Percentiles rank a stretch among this genome's conserved stretches.
These are phyloP conservation scores for Thermomyces lanuginosus DNA, from an alignment of 2,329 filamentous ascomycete species.

Conservation along the genomic window DNA sequence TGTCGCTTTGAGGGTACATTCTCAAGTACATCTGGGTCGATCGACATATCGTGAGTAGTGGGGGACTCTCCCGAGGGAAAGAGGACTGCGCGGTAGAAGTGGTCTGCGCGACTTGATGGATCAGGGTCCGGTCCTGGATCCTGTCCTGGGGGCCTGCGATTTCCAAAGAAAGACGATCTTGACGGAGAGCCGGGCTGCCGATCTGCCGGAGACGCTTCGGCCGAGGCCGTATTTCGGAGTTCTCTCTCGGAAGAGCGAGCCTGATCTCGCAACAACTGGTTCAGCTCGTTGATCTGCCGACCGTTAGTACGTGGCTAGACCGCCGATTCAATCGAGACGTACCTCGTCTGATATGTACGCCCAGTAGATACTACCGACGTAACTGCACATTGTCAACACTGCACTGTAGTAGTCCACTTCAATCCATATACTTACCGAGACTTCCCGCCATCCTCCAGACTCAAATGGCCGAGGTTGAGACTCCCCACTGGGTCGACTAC, in stretches of 20 bases:
- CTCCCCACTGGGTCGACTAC: constrained; percentile 27
- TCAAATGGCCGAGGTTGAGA: constrained; percentile 26
- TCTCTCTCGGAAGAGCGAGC: constrained; percentile 19
- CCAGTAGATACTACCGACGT: constrained; percentile 31
- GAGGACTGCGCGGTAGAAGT: constrained; percentile 22
- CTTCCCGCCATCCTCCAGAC: constrained; percentile 27
- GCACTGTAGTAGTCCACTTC: constrained; percentile 1
- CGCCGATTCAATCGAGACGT: background rate
- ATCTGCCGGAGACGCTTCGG: constrained; percentile 12
- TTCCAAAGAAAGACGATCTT: constrained; percentile 1
- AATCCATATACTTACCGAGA: constrained; percentile 13
- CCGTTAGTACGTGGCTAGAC: constrained; percentile 6
- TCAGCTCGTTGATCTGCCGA: constrained; percentile 28
- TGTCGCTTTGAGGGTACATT: constrained; percentile 28
- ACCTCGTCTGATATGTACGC: constrained; percentile 31
- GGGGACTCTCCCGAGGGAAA: constrained; percentile 23
- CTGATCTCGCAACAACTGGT: constrained; percentile 27
- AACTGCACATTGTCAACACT: constrained; percentile 14
- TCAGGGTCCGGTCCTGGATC: too few species aligned
- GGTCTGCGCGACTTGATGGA: constrained; percentile 12
- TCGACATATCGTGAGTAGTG: constrained; percentile 14
- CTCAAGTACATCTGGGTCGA: constrained; percentile 26
- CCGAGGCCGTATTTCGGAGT: constrained; percentile 9
- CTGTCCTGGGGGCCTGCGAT: too few species aligned
- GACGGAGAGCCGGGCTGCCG: constrained; percentile 6